These are phyloP conservation scores for Hypoxylon sp. DNA, from an alignment of 2,329 filamentous ascomycete genomes.

Conservation along the genomic window DNA sequence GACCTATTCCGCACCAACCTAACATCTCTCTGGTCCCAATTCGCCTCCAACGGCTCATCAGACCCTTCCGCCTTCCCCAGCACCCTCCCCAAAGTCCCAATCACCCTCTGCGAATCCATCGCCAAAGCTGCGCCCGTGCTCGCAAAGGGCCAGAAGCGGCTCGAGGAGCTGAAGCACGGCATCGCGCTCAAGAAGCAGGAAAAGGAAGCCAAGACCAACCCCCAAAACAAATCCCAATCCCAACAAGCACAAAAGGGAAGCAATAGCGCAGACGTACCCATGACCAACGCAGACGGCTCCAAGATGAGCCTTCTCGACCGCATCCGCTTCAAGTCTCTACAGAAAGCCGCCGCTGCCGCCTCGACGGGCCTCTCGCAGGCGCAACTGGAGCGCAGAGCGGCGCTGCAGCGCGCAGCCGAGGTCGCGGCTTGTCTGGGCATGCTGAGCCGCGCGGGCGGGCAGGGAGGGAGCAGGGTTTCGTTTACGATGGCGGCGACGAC, in stretches of 20 bases:
- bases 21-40: conserved; percentile 60
- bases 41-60: conserved; percentile 50
- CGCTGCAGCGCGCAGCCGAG: conserved; percentile 77
- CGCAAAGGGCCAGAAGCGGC: conserved; percentile 76
- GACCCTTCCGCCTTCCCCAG: conserved; percentile 66
- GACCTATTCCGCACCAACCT: conserved; percentile 69
- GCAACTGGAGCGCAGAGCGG: conserved; percentile 73
- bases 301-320: conserved; percentile 82
- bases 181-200: conserved; percentile 68
- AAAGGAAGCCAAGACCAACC: conserved; percentile 53
- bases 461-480: conserved; percentile 68
- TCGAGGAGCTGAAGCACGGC: conserved; percentile 77
- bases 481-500: conserved; percentile 76
- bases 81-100: conserved; percentile 68
- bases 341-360: conserved; percentile 61
- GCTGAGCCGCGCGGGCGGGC: conserved; percentile 64
- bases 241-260: conserved; percentile 45
- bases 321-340: conserved; percentile 78
- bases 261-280: conserved; percentile 46
- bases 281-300: conserved; percentile 61
- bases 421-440: conserved; percentile 77
- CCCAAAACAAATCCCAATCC: conserved; percentile 53
- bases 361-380: conserved; percentile 64
- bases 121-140: conserved; percentile 70
- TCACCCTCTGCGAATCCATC: conserved; percentile 67